Conservation (phyloP, 208 protist species). For the Acanthamoeba sp. region DNA sequence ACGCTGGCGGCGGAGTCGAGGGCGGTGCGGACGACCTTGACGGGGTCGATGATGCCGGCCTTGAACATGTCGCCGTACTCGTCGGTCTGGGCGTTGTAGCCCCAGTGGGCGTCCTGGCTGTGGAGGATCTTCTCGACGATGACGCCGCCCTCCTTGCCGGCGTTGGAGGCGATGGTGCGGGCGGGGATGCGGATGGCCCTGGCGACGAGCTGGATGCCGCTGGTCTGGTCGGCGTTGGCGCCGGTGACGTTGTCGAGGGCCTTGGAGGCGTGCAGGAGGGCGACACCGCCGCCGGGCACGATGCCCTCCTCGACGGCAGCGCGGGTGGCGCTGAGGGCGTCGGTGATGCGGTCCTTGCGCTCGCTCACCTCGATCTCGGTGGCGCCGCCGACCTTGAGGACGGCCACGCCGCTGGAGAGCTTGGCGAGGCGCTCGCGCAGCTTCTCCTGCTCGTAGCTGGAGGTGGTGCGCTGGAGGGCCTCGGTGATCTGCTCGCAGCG, state of each 20-base stretch:
- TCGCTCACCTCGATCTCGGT: slow-evolving; percentile 99
- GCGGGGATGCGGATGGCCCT: slow-evolving; percentile 93
- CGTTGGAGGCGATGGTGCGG: slow-evolving; percentile 97
- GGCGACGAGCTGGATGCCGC: slow-evolving; percentile 96
- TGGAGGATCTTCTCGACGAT: slow-evolving; percentile 96
- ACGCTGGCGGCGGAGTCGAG: slow-evolving; percentile 97
- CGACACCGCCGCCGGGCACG: slow-evolving; percentile 97
- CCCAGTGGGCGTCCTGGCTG: slow-evolving; percentile 88
- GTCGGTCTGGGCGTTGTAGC: slow-evolving; percentile 96
- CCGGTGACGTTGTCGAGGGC: slow-evolving; percentile 92
- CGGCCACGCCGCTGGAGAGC: slow-evolving; percentile 97
- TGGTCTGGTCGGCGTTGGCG: slow-evolving; percentile 95
- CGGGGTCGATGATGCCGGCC: slow-evolving; percentile 99
- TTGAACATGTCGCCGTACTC: slow-evolving; percentile 98
- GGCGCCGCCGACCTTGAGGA: slow-evolving; percentile 98
- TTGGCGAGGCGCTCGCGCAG: slow-evolving; percentile 98
- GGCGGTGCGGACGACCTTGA: slow-evolving; percentile 98
- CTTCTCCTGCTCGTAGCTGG: slow-evolving; percentile 98
- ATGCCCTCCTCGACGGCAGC: slow-evolving; percentile 99
- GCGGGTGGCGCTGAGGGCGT: slow-evolving; percentile 99
- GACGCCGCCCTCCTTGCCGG: slow-evolving; percentile 97
- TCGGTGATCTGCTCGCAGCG: slow-evolving; percentile 95
- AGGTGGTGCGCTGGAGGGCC: slow-evolving; percentile 92
- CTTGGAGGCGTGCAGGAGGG: slow-evolving; percentile 95
- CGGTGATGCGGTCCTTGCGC: slow-evolving; percentile 99